phyloP scores from a whole-genome alignment of 208 protist genomes.

The Acanthamoeba divionensis region DNA sequence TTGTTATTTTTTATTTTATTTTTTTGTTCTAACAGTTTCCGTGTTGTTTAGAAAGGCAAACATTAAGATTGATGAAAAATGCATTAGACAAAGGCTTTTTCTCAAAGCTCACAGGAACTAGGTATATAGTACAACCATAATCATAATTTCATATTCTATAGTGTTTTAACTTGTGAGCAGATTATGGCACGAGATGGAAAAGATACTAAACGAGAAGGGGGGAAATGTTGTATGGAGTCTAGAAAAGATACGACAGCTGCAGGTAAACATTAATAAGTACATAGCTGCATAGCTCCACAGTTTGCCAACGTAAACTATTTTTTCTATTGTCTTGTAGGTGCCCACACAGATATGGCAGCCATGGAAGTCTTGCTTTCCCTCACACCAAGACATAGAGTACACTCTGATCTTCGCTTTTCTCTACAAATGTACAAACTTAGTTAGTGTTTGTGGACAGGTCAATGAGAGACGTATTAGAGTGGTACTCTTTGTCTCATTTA shows the following conservation, averaged over 20 bases:
- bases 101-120: neutral
- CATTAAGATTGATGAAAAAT: neutral
- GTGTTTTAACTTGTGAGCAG: neutral
- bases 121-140: neutral
- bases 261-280: no score
- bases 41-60: neutral
- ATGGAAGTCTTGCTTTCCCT: neutral
- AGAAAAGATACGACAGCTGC: neutral
- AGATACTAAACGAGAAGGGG: neutral
- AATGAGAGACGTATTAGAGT: neutral
- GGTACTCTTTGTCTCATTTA: conserved; percentile 2
- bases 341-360: neutral
- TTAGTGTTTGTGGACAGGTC: neutral
- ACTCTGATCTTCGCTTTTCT: neutral
- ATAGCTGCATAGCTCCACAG: no score
- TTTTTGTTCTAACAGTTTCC: neutral
- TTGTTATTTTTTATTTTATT: neutral
- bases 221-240: neutral
- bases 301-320: no score
- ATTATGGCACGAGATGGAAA: neutral
- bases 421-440: no score
- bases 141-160: no score
- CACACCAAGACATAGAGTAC: neutral
- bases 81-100: conserved; percentile 23
- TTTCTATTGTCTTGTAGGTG: no score